Base-by-base conservation (phyloP, 306 rosid species). In the Corylus americana region DNA sequence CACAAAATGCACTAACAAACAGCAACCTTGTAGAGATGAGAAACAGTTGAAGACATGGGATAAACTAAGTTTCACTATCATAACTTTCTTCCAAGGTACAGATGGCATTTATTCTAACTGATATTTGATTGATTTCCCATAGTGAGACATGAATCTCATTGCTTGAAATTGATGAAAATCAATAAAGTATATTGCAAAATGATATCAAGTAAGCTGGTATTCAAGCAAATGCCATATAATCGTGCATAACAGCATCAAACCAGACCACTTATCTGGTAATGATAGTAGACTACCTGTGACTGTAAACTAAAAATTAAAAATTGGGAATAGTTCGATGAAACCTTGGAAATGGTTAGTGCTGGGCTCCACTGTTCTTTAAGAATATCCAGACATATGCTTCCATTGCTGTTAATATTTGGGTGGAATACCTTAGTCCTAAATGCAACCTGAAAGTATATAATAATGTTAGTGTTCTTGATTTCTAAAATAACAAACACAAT, bases 341-440 rank as follows among this genome's bases (percentile, higher is more conserved):
- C 98, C 98, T 91, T 93, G 61, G 97, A 91, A 83, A 93, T 89
- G 71, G 98, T 93, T 53, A 93, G 79, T 29, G 95, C 92, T 16
- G 93, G 98, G 85, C 93, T 91, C 98, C 98, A 93, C 61, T 93
- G 97, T 81, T 91, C 97, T 80, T 91, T 91, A 45, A 93, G 98
- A 84, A 91, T 91, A 85, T 93, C 97, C 77, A 93, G 88, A 76
- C 98, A 93, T 67, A 93, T 93, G 75, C 91, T 93, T 81, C 98
- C 98, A 35, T 91, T 91, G 79, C 95, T 91, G 67, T 91, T 93
- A 82, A 93, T 90, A 83, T 93, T 93, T 35, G 98, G 98, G 83
- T 93, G 98, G 88, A 91, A 93, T n/a, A 93, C 97, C 89, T 91
- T 93, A 14, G 97, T 93, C 92, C 92, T 91, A 75, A 93, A 91